phyloP scores from a whole-genome alignment of 2,329 filamentous ascomycete genomes.

The Colletotrichum tropicale region DNA sequence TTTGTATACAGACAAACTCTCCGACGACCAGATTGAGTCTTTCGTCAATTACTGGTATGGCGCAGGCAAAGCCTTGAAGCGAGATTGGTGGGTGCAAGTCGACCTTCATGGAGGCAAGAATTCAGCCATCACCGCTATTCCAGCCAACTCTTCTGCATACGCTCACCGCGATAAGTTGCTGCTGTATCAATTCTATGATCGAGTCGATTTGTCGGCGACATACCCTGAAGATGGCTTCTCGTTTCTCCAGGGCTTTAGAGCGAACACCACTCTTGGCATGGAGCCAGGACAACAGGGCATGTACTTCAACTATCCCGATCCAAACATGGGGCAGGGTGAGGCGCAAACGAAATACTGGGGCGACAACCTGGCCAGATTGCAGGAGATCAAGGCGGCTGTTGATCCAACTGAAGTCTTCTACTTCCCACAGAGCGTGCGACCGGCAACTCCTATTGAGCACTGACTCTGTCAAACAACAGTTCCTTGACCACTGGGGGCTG shows the following conservation, averaged over 20 bases:
- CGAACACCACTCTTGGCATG: conserved; percentile 33
- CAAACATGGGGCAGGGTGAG: conserved; percentile 33
- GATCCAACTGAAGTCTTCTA: conserved; percentile 44
- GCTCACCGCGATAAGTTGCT: conserved; percentile 49
- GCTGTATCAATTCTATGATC: conserved; percentile 52
- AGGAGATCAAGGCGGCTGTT: conserved; percentile 36
- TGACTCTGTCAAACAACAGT: background rate
- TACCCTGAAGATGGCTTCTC: conserved; percentile 38
- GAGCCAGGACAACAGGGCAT: conserved; percentile 36
- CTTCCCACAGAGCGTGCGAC: conserved; percentile 39
- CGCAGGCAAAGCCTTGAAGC: conserved; percentile 22
- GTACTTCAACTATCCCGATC: conserved; percentile 48
- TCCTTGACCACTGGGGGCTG: background rate
- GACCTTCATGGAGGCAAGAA: conserved; percentile 38
- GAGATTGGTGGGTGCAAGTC: conserved; percentile 38
- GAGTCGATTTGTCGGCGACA: conserved; percentile 28
- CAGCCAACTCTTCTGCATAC: conserved; percentile 34
- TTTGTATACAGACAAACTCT: conserved; percentile 29
- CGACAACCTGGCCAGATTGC: conserved; percentile 33
- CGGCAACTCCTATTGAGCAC: background rate
- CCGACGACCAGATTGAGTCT: conserved; percentile 22
- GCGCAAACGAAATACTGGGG: conserved; percentile 42
- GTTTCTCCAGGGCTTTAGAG: conserved; percentile 36
- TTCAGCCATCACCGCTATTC: conserved; percentile 35
- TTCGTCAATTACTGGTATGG: conserved; percentile 31